phyloP scores from a whole-genome alignment of 1,284 basidiomycete genomes.

The Boletus calvinii region DNA sequence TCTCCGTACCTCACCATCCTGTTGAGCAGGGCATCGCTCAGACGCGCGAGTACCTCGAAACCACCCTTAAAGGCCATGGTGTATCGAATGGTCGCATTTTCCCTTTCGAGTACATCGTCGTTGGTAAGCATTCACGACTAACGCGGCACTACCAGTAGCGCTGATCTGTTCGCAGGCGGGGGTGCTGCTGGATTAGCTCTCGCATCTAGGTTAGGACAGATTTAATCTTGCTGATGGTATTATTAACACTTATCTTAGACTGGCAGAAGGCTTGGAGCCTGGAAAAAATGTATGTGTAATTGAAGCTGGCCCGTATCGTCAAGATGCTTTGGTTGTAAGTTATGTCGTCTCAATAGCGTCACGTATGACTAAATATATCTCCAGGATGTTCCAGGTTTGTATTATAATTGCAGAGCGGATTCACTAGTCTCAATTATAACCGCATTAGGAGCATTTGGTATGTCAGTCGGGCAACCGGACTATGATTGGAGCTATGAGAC shows the following conservation, averaged over 20 bases:
- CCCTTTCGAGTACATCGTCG: slow-evolving; percentile 20
- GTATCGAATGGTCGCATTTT: not conserved
- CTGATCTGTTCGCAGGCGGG: slow-evolving; percentile 13
- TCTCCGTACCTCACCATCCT: slow-evolving; percentile 1
- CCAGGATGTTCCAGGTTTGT: slow-evolving; percentile 23
- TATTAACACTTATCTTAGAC: slow-evolving; percentile 1
- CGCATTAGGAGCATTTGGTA: slow-evolving; percentile 11
- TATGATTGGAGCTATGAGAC: slow-evolving; percentile 23
- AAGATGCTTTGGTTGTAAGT: slow-evolving; percentile 15
- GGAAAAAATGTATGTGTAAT: slow-evolving; percentile 22
- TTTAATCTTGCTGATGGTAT: not conserved
- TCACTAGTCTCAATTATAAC: not conserved
- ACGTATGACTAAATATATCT: not conserved
- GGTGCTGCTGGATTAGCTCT: slow-evolving; percentile 21
- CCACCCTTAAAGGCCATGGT: not conserved
- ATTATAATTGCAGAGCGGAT: not conserved
- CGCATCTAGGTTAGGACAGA: slow-evolving; percentile 16
- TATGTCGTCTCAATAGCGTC: not conserved
- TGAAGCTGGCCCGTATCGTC: slow-evolving; percentile 19
- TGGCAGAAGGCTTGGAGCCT: slow-evolving; percentile 17
- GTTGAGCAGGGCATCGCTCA: not conserved
- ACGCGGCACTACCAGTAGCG: not conserved
- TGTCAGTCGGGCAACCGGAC: slow-evolving; percentile 6
- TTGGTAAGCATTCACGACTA: slow-evolving; percentile 8
- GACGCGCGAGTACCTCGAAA: slow-evolving; percentile 4